A percentile compares a stretch with the other conserved stretches of the same genome.
Conservation (phyloP, 306 rosid species). For the Vigna radiata region DNA sequence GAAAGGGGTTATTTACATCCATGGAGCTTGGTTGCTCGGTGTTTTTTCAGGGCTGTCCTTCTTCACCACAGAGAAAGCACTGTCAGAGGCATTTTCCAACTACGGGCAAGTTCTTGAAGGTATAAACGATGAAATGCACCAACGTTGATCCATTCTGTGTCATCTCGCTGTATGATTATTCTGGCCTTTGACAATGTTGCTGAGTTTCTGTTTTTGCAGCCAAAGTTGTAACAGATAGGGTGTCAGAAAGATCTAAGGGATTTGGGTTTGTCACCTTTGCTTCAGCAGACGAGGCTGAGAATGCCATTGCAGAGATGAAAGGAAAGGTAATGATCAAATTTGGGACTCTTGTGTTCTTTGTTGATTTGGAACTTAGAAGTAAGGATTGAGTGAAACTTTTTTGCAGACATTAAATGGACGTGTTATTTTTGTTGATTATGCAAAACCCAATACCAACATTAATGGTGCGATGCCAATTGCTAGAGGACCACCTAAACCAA, state of each 20-base stretch:
- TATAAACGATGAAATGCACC: conserved; percentile 42
- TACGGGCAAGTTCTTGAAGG: conserved; percentile 92
- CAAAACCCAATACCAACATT: conserved; percentile 59
- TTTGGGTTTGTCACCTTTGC: conserved; percentile 93
- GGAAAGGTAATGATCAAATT: conserved; percentile 63
- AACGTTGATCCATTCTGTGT: conserved; percentile 5
- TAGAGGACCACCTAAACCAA: conserved; percentile 80
- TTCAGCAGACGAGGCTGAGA: conserved; percentile 81
- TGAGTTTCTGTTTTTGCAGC: conserved; percentile 56
- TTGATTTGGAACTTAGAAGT: background rate
- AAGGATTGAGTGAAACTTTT: conserved; percentile 35
- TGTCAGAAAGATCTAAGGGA: conserved; percentile 82
- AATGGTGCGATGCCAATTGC: conserved; percentile 73
- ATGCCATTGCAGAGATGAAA: conserved; percentile 77
- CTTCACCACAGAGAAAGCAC: conserved; percentile 68
- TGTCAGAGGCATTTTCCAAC: conserved; percentile 79
- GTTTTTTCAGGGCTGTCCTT: conserved; percentile 72
- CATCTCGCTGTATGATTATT: conserved; percentile 8
- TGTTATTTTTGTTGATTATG: conserved; percentile 81
- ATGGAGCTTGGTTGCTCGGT: conserved; percentile 1
- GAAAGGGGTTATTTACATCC: conserved; percentile 14
- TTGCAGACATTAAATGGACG: conserved; percentile 86
- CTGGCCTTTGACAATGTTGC: conserved; percentile 37
- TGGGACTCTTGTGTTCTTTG: background rate
- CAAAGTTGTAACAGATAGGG: conserved; percentile 73